Evolutionary conservation across 2,329 filamentous ascomycete genomes (phyloP), one percentile per base, ranked within the genome.

Genomic region (Penicillium sp.): DNA sequence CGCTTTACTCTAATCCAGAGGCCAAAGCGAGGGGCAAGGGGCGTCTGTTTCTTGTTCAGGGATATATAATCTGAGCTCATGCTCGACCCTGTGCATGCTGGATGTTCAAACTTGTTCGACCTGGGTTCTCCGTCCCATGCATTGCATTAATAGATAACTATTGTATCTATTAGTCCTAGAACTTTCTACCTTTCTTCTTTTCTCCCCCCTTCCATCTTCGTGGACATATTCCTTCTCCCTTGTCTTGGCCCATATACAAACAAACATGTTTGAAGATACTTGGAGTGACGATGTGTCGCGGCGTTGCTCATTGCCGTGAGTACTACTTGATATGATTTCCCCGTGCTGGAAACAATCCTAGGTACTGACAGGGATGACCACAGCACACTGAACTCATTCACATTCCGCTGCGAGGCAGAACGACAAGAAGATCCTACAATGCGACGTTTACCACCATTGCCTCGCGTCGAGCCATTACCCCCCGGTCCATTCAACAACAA

Each of bases 261-360:
- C 54, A 57, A 57, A 47, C 56, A 68, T 70, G 65, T 66, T 66
- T 59, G 68, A 71, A 57, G 65, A 71, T 56, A 67, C 70, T 59
- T 60, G 56, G 55, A 59, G 62, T 45, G 65, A 66, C 56, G 62
- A 66, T 59, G 68, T 66, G 30, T 65, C 62, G 35, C 61, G 67
- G 48, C 70, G 66, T 58, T 70, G 67, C 63, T 68, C 69, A 59
- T 62, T 73, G 40, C 71, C 71, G 71, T 74, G 61, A 70, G 71
- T 40, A 24, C 21, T 21, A 20, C 28, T 43, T 30, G 49, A 8
- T 43, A 23, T n/a, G 9, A 23, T 28, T 43, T 42, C 28, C 14
- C 59, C 50, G 52, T 42, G 53, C 24, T 6, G 21, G 21, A 12
- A 14, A 30, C 23, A 33, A 12, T 8, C 21, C 12, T 21, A 28